Conservation (phyloP, 305 asterid genomes). For the Ilex paraguariensis region DNA sequence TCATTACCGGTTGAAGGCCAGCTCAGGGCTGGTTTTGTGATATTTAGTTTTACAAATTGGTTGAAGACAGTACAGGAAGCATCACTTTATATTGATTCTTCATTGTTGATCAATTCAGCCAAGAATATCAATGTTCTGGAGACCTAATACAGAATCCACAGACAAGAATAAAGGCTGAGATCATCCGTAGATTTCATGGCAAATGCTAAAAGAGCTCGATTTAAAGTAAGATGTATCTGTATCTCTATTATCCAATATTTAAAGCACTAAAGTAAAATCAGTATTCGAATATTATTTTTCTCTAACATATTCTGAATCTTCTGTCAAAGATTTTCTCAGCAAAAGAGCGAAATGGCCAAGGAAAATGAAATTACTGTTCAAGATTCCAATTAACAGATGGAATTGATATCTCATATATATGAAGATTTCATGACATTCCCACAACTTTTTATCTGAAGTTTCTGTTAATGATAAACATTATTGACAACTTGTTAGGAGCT, state of each 20-base stretch:
- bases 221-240: background rate
- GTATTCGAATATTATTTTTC: slow-evolving; percentile 7
- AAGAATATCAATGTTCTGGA: too few species aligned
- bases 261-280: background rate
- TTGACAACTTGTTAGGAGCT: too few species aligned
- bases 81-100: too few species aligned
- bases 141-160: slow-evolving; percentile 1
- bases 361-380: slow-evolving; percentile 1
- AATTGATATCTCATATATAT: too few species aligned
- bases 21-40: too few species aligned
- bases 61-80: too few species aligned
- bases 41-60: too few species aligned
- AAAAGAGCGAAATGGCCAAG: slow-evolving; percentile 8
- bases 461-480: too few species aligned
- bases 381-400: slow-evolving; percentile 7
- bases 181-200: background rate
- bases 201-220: background rate
- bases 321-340: slow-evolving; percentile 7
- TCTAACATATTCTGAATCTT: slow-evolving; percentile 25
- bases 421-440: too few species aligned
- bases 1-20: too few species aligned
- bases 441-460: too few species aligned
- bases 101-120: too few species aligned
- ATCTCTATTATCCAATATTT: background rate
- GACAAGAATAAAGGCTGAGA: slow-evolving; percentile 14